Evolutionary conservation across 2,329 filamentous ascomycete genomes (phyloP).

Genomic region (Penicillium paneum): DNA sequence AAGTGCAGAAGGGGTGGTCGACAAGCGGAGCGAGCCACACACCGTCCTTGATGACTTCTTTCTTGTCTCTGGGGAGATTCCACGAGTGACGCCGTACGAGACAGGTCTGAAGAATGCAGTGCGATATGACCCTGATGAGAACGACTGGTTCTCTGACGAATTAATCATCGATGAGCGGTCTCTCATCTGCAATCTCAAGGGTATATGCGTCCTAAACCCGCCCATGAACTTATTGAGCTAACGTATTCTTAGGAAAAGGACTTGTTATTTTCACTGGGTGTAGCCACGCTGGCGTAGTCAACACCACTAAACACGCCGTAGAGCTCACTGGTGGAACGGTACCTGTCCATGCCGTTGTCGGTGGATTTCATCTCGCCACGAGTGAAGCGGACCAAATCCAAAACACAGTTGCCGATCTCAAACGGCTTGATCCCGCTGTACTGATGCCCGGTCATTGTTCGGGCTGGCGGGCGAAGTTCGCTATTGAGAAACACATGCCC

Average conservation of each 20-base stretch:
- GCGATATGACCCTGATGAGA: conserved; percentile 40
- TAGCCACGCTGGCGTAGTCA: conserved; percentile 56
- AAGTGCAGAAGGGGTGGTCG: conserved; percentile 41
- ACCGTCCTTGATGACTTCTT: conserved; percentile 51
- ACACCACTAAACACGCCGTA: conserved; percentile 48
- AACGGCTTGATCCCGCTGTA: conserved; percentile 47
- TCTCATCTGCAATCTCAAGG: conserved; percentile 53
- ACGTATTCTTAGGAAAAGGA: conserved; percentile 42
- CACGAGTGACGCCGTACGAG: conserved; percentile 51
- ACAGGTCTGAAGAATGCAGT: conserved; percentile 47
- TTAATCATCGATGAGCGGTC: conserved; percentile 53
- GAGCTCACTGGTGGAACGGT: conserved; percentile 36
- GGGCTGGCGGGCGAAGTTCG: conserved; percentile 55
- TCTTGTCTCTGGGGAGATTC: conserved; percentile 54
- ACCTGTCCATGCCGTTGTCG: conserved; percentile 51
- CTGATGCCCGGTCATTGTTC: conserved; percentile 56
- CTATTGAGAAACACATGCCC: conserved; percentile 52
- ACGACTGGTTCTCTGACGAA: conserved; percentile 50
- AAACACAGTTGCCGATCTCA: conserved; percentile 49
- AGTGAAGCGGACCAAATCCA: conserved; percentile 45
- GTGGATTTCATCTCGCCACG: conserved; percentile 54
- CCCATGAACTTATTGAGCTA: not conserved
- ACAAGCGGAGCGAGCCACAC: conserved; percentile 42
- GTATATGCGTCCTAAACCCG: conserved; percentile 26
- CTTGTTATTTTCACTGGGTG: conserved; percentile 57